Evolutionary conservation across 2,329 filamentous ascomycete species (phyloP), one percentile per base, ranked within the genome.

Genomic region (Ophiosphaerella herpotricha): DNA sequence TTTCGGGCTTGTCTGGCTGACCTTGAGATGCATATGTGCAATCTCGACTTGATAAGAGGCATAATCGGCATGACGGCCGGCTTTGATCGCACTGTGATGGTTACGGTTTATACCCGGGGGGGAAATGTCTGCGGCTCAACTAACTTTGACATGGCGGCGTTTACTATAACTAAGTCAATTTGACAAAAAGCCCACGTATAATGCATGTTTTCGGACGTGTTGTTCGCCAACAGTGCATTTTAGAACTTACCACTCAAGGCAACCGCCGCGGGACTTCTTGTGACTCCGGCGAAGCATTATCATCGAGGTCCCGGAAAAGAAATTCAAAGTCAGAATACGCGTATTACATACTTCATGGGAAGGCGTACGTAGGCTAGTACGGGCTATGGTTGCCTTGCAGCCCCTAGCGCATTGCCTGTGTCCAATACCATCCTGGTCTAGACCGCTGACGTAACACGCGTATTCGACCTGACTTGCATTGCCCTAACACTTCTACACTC

Each of bases 261-360:
- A 65, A 6, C 56, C 58, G 3, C 49, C 49, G 12, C 47, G 43
- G 9, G 60, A 65, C 39, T 65, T 65, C 45, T 52, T 59, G 46
- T 65, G 62, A 35, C 58, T 63, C 5, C 60, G 52, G 6, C 61
- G 55, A 41, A 60, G 52, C 61, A 63, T 63, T 11, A 29, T 38
- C 9, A 16, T 18, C 5, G 11, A 31, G 6, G 24, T n/a, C 6
- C 4, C 11, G 5, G 4, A 34, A 33, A 38, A n/a, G 38, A 34
- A 36, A n/a, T 21, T 21, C 7, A 14, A 13, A 1, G 11, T 21
- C 6, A 9, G 26, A 44, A 57, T 40, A 54, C 54, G 51, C 54
- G 52, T 58, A 43, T 55, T 50, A 48, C 43, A 53, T 53, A 37
- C 13, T 42, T 13, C 31, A 11, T n/a, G 13, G n/a, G 4, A 21